Percentiles rank a stretch among this genome's conserved stretches.
These are phyloP conservation scores for Phaeoacremonium minimum DNA, from an alignment of 2,329 filamentous ascomycete species.

Conservation along the genomic window DNA sequence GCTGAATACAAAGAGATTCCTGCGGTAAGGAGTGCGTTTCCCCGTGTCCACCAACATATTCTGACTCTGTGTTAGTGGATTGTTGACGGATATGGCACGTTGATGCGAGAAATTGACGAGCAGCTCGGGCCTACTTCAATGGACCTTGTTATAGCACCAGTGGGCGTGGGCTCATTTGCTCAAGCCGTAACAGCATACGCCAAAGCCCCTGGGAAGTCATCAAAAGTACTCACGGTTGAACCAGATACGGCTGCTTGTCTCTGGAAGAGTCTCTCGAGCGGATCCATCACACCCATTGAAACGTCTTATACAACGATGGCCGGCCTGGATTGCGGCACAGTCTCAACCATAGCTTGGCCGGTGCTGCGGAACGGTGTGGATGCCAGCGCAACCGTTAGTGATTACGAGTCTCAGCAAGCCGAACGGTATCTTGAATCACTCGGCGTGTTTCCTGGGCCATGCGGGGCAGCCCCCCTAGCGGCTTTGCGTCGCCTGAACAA, in stretches of 20 bases:
- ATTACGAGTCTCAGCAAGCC: conserved; percentile 57
- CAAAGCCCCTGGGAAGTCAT: conserved; percentile 32
- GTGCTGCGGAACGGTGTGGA: conserved; percentile 54
- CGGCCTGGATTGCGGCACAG: conserved; percentile 68
- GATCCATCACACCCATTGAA: conserved; percentile 39
- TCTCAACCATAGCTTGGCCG: conserved; percentile 62
- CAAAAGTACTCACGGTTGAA: conserved; percentile 61
- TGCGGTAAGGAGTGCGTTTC: conserved; percentile 37
- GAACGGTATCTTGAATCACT: conserved; percentile 44
- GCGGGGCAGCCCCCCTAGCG: conserved; percentile 38
- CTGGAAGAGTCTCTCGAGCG: conserved; percentile 44
- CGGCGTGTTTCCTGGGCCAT: conserved; percentile 22
- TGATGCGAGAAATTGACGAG: conserved; percentile 62
- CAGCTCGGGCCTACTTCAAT: conserved; percentile 43
- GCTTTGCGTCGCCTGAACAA: conserved; percentile 46
- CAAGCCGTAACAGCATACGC: conserved; percentile 65
- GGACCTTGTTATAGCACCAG: conserved; percentile 56
- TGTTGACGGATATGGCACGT: conserved; percentile 71
- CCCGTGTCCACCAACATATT: too few relatives aligned
- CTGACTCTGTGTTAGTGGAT: too few relatives aligned
- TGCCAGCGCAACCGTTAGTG: conserved; percentile 55
- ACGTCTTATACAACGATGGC: conserved; percentile 67
- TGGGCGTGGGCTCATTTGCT: conserved; percentile 69
- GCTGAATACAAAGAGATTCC: conserved; percentile 64
- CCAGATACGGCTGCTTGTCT: conserved; percentile 62